phyloP scores from a whole-genome alignment of 352 stramenopile species.

The Pythium pyrilobum region DNA sequence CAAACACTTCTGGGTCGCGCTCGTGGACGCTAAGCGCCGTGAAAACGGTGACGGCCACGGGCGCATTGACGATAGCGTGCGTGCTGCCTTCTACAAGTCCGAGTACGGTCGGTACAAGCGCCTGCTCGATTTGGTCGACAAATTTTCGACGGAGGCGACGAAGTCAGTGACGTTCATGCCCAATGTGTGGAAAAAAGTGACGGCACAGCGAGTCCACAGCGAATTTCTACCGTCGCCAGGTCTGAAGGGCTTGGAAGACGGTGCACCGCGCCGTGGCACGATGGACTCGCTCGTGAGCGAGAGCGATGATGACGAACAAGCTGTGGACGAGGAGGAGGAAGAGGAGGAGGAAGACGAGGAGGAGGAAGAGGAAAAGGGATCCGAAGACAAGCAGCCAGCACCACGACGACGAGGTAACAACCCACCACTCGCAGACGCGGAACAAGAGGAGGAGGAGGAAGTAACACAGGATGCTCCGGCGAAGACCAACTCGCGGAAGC shows the following conservation, averaged over 20 bases:
- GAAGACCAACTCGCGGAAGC: neutral
- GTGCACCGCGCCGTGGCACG: slow-evolving; percentile 34
- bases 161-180: slow-evolving; percentile 28
- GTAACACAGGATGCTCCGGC: slow-evolving; percentile 18
- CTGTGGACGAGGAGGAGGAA: slow-evolving; percentile 20
- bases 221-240: slow-evolving; percentile 35
- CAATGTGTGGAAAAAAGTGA: slow-evolving; percentile 70
- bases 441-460: slow-evolving; percentile 19
- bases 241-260: neutral
- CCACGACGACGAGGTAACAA: no score
- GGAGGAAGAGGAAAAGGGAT: slow-evolving; percentile 21
- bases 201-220: slow-evolving; percentile 32
- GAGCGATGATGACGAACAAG: slow-evolving; percentile 28
- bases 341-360: slow-evolving; percentile 30
- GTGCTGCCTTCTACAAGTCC: slow-evolving; percentile 42
- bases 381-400: slow-evolving; percentile 3
- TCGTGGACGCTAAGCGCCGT: slow-evolving; percentile 61
- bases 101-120: slow-evolving; percentile 79
- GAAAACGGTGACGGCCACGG: slow-evolving; percentile 32
- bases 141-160: slow-evolving; percentile 53
- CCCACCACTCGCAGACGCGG: neutral
- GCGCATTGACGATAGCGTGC: slow-evolving; percentile 34
- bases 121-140: slow-evolving; percentile 54
- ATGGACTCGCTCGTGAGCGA: slow-evolving; percentile 61
- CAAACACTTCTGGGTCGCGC: slow-evolving; percentile 74